phyloP scores from a whole-genome alignment of 2,329 filamentous ascomycete genomes.

The Verticillium klebahnii region DNA sequence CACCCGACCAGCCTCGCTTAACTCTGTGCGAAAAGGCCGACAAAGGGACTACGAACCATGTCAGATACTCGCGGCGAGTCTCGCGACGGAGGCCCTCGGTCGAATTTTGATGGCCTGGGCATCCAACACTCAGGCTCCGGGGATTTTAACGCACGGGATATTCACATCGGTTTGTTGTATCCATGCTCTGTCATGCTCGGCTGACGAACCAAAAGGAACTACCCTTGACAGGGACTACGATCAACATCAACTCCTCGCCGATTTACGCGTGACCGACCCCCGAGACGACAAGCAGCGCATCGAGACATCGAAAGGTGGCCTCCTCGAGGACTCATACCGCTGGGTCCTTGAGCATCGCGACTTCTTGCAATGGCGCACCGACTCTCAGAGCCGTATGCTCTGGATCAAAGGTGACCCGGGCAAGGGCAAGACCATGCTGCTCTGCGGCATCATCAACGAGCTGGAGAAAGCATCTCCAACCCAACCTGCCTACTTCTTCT shows the following conservation, averaged over 20 bases:
- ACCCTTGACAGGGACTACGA: not conserved
- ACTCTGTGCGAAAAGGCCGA: not conserved
- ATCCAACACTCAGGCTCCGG: not conserved
- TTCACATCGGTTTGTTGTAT: not conserved
- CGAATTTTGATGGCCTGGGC: not conserved
- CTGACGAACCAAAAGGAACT: not conserved
- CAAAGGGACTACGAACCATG: not conserved
- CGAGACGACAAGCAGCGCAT: conserved; percentile 29
- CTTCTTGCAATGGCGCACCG: conserved; percentile 20
- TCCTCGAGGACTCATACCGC: conserved; percentile 23
- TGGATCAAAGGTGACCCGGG: conserved; percentile 35
- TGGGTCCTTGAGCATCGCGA: conserved; percentile 27
- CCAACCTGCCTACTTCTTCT: conserved; percentile 33
- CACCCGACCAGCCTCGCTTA: not conserved
- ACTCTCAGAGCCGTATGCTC: conserved; percentile 19
- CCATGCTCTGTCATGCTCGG: not conserved
- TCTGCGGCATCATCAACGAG: conserved; percentile 32
- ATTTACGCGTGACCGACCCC: conserved; percentile 24
- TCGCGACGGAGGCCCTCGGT: not conserved
- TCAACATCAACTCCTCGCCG: not conserved
- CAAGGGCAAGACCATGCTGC: conserved; percentile 39
- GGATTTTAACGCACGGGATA: not conserved
- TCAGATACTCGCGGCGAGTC: not conserved
- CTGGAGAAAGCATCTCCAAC: conserved; percentile 9
- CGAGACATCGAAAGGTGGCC: conserved; percentile 25